Percentiles rank a stretch among this genome's conserved stretches.
These are phyloP conservation scores for Talaromyces verruculosus DNA, from an alignment of 2,329 filamentous ascomycete species.

Conservation along the genomic window DNA sequence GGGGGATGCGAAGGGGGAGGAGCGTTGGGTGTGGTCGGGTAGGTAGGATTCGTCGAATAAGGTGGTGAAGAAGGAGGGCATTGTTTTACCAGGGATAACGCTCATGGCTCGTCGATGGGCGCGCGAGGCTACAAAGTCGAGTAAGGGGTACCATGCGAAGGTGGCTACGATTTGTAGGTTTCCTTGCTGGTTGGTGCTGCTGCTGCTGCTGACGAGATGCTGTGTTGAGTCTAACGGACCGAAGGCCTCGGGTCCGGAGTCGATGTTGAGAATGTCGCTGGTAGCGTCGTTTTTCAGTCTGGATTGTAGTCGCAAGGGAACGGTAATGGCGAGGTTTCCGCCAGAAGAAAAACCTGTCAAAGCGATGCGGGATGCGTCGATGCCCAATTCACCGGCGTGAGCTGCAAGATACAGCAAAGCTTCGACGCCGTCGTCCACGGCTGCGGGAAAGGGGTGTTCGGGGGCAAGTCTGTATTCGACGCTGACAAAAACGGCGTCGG, in stretches of 20 bases:
- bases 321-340: conserved; percentile 62
- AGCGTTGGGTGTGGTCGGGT: conserved; percentile 49
- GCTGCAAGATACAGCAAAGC: conserved; percentile 59
- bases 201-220: conserved; percentile 35
- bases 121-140: conserved; percentile 62
- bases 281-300: conserved; percentile 21
- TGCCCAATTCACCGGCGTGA: conserved; percentile 56
- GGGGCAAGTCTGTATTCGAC: conserved; percentile 63
- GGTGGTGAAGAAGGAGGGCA: conserved; percentile 49
- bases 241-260: neutral
- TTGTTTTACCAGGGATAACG: conserved; percentile 51
- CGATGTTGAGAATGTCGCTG: conserved; percentile 20
- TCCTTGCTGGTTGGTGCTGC: conserved; percentile 20
- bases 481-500: conserved; percentile 59
- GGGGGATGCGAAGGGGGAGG: conserved; percentile 60
- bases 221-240: conserved; percentile 32
- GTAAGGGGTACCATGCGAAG: conserved; percentile 62
- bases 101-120: conserved; percentile 59
- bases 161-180: conserved; percentile 56
- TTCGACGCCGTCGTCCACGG: conserved; percentile 64
- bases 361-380: conserved; percentile 59
- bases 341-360: conserved; percentile 64
- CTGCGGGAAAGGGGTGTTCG: conserved; percentile 62
- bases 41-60: conserved; percentile 53
- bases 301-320: conserved; percentile 56